phyloP scores from a whole-genome alignment of 306 rosid species.

The Casuarina glauca region DNA sequence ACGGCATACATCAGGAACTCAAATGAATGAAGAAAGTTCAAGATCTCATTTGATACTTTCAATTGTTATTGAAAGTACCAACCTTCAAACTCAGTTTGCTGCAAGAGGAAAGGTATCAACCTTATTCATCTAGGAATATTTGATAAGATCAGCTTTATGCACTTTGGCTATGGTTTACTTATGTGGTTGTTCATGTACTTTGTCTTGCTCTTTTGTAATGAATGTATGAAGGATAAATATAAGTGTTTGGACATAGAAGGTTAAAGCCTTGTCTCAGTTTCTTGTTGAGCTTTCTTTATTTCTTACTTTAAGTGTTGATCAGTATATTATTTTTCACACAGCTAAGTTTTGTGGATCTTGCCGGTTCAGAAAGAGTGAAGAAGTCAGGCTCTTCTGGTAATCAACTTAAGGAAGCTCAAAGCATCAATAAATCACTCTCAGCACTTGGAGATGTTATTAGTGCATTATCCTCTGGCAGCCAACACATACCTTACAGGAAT shows the following conservation, averaged over 20 bases:
- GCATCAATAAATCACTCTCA: constrained; percentile 94
- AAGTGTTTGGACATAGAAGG: background rate
- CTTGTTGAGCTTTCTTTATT: constrained; percentile 1
- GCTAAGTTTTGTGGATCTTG: constrained; percentile 99
- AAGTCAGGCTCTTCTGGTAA: constrained; percentile 89
- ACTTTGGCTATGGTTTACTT: background rate
- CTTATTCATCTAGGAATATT: constrained; percentile 6
- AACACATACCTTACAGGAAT: constrained; percentile 92
- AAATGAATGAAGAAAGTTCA: constrained; percentile 92
- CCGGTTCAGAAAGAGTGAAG: constrained; percentile 92
- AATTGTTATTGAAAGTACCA: constrained; percentile 76
- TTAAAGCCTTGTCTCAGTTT: constrained; percentile 2
- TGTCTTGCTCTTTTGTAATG: constrained; percentile 1
- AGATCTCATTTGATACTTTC: constrained; percentile 91
- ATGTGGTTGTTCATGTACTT: background rate
- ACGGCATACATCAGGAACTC: constrained; percentile 81
- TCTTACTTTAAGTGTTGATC: background rate
- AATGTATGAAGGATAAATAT: background rate
- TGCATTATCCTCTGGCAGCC: constrained; percentile 80
- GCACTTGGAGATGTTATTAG: constrained; percentile 95
- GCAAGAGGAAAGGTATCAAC: constrained; percentile 85
- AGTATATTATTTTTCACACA: constrained; percentile 28
- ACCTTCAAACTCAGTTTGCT: constrained; percentile 88
- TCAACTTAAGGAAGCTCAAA: constrained; percentile 96
- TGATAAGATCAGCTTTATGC: background rate